Base-by-base conservation (phyloP, 345 rosid species). In the Odontarrhena argentea region DNA sequence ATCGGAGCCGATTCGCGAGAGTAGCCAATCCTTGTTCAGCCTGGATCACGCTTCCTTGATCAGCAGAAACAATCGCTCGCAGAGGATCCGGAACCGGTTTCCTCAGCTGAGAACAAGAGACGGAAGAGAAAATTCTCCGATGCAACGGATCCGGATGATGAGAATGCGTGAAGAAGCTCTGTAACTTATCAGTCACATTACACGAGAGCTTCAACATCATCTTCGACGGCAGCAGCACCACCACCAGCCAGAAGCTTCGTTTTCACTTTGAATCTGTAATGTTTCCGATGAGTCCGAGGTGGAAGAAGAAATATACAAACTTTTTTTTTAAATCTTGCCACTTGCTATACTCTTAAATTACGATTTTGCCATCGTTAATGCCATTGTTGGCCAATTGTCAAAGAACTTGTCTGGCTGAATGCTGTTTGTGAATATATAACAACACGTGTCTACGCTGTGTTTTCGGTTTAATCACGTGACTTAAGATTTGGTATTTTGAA, bases 1-100 rank as follows among this genome's bases (percentile, higher is more conserved):
- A 60, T 32, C 97, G 85, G 57, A 90, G 83, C 67, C 82, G 81
- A 47, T 84, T 86, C 37, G 87, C 95, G 49, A 82, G 68, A 66
- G 59, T 79, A 24, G 78, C 82, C 60, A 40, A 83, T 54, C 62
- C 68, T 62, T 53, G 46, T 35, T 70, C 67, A 4, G 38, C 69
- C 36, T 13, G 61, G 36, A 36, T 7, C 71, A 52, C 67, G 3
- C 43, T 73, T 45, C 71, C 78, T 55, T 54, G 69, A 74, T 74
- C 78, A 30, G 74, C 40, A 9, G 78, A 68, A 2, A 79, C 75
- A 35, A 81, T 68, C 10, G 82, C 78, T 5, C 57, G 78, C 5
- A 74, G 22, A 38, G 74, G 65, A 49, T 56, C 35, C 36, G 74
- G 51, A 60, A 64, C 53, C 42, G 38, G 30, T 65, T 18, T 28